Evolutionary conservation across 2,329 filamentous ascomycete species (phyloP).

Genomic region (Pseudopyricularia javanii): DNA sequence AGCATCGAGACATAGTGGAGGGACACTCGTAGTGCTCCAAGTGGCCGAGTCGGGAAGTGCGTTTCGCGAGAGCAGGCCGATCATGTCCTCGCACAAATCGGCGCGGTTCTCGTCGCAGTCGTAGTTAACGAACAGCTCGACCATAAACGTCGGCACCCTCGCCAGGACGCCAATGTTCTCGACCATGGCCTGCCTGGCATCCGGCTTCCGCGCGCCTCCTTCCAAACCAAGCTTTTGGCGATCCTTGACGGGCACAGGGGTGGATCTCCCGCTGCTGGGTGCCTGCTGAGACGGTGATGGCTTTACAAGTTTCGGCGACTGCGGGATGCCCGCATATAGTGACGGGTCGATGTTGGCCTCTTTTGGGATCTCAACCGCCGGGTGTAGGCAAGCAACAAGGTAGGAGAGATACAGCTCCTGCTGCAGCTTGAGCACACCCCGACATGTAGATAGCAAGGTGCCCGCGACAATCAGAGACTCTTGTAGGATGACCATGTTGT

Average conservation of each 20-base stretch:
- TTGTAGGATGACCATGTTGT: slow-evolving; percentile 90
- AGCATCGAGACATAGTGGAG: slow-evolving; percentile 85
- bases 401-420: slow-evolving; percentile 95
- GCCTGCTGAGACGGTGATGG: slow-evolving; percentile 51
- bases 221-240: slow-evolving; percentile 86
- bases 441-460: slow-evolving; percentile 81
- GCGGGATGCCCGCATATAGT: slow-evolving; percentile 85
- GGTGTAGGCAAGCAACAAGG: slow-evolving; percentile 84
- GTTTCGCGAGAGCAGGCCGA: slow-evolving; percentile 84
- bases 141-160: slow-evolving; percentile 87
- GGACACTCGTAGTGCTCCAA: slow-evolving; percentile 98
- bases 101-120: slow-evolving; percentile 87
- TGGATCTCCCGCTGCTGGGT: slow-evolving; percentile 66
- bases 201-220: slow-evolving; percentile 81
- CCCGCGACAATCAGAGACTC: slow-evolving; percentile 87
- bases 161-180: slow-evolving; percentile 88
- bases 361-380: slow-evolving; percentile 82
- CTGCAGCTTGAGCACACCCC: slow-evolving; percentile 83
- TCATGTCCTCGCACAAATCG: slow-evolving; percentile 90
- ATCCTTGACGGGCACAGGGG: slow-evolving; percentile 84
- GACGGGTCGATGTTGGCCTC: slow-evolving; percentile 84
- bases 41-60: slow-evolving; percentile 94
- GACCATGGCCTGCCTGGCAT: slow-evolving; percentile 95
- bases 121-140: slow-evolving; percentile 94
- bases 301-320: slow-evolving; percentile 78